Evolutionary conservation across 2,329 filamentous ascomycete species (phyloP), one percentile per base, ranked within the genome.

Genomic region (Colletotrichum gigasporum): DNA sequence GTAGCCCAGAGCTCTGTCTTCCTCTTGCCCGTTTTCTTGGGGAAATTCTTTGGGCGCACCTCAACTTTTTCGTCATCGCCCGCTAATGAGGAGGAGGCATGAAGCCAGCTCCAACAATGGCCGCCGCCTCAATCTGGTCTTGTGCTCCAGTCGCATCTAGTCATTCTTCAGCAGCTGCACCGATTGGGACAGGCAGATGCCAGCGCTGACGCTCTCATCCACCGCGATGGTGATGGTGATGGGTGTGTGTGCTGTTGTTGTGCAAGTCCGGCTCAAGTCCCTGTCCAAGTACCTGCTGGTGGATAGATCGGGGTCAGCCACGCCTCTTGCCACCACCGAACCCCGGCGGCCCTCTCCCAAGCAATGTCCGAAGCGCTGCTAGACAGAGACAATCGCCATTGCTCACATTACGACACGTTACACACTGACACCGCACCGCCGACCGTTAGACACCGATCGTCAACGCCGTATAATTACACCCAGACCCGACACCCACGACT

Each of bases 281-380:
- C 26, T 34, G 30, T 18, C 20, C 20, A 37, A 24, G 30, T 51
- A 51, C 32, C 35, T 34, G 16, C 26, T 44, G 24, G 39, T 59
- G 18, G 41, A 53, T 50, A 37, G 20, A 45, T 55, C 50, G 56
- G 39, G n/a, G 48, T 44, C 52, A 62, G 52, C 47, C 42, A 57
- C 5, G n/a, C 18, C 37, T 11, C n/a, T 60, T 53, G 61, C 62
- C 56, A 62, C 56, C 62, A 50, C 62, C 62, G 62, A 64, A 61
- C 41, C 41, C 62, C 62, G 62, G 55, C 62, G 56, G 30, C 56
- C 41, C 51, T 55, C 56, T 42, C 62, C 37, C 62, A 61, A 55
- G 37, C 48, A 44, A 50, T 50, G 62, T 55, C 62, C 62, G 62
- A 62, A 45, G 47, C 35, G 34, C 30, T 32, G 11, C 35, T 22